Evolutionary conservation across 306 rosid species (phyloP).

Genomic region (Acacia acuminata): DNA sequence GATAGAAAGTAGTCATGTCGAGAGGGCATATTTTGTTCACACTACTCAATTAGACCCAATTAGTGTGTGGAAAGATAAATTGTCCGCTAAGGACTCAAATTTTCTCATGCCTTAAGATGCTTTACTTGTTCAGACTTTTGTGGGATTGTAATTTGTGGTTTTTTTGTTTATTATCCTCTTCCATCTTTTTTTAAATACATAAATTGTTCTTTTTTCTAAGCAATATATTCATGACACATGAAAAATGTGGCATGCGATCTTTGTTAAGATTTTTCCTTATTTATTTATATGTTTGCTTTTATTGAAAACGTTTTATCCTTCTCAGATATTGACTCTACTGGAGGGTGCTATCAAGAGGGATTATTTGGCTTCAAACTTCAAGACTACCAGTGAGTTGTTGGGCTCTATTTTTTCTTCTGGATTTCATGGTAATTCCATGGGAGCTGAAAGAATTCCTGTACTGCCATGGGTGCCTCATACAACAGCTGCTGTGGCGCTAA

Average conservation of each 20-base stretch:
- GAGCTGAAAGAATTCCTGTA: conserved; percentile 40
- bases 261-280: conserved; percentile 14
- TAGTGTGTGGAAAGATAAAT: neutral
- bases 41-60: neutral
- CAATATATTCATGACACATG: neutral
- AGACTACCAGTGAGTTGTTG: conserved; percentile 64
- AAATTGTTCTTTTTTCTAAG: neutral
- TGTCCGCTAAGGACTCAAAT: neutral
- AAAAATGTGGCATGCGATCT: neutral
- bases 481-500: conserved; percentile 69
- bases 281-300: conserved; percentile 18
- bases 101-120: neutral
- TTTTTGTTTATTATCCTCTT: conserved; percentile 12
- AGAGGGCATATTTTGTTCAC: neutral
- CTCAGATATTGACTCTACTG: conserved; percentile 59
- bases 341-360: conserved; percentile 67
- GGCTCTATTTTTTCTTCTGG: conserved; percentile 36
- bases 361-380: conserved; percentile 54
- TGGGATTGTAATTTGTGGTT: neutral
- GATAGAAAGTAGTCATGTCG: neutral
- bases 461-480: conserved; percentile 81
- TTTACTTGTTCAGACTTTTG: conserved; percentile 5
- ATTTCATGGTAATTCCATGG: conserved; percentile 29
- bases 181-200: neutral
- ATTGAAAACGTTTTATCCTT: conserved; percentile 18